Percentiles rank a stretch among this genome's conserved stretches.
These are phyloP conservation scores for Musa schizocarpa DNA, from an alignment of 176 grass and related monocot species.

Conservation along the genomic window DNA sequence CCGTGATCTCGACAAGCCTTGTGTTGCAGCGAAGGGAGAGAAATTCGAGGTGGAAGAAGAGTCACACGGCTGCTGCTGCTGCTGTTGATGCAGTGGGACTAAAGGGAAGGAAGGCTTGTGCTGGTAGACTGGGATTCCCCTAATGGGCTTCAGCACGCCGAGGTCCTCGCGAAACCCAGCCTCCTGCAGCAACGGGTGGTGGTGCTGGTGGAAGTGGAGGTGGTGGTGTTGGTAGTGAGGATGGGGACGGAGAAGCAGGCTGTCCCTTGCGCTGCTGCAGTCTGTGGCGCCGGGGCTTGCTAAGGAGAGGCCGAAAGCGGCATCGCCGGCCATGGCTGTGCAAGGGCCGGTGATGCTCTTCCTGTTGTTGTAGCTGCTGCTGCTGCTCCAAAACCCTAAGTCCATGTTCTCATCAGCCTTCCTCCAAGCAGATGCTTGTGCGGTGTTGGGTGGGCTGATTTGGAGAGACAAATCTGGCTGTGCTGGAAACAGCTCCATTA, in stretches of 20 bases:
- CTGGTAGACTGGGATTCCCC: slow-evolving; percentile 12
- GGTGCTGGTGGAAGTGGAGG: not conserved
- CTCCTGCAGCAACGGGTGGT: not conserved
- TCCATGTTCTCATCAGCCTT: not conserved
- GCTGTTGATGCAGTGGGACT: not conserved
- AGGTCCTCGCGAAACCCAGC: not conserved
- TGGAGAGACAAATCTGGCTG: slow-evolving; percentile 12
- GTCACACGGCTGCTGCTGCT: not conserved
- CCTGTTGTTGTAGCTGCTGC: not conserved
- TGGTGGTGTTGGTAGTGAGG: not conserved
- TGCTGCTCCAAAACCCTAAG: slow-evolving; percentile 5
- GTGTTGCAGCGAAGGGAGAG: not conserved
- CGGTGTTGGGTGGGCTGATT: slow-evolving; percentile 8
- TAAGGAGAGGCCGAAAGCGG: not conserved
- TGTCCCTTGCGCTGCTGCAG: no score
- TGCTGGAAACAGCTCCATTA: slow-evolving; percentile 17
- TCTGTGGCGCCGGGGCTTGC: not conserved
- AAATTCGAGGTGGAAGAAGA: not conserved
- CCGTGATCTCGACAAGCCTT: not conserved
- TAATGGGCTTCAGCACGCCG: slow-evolving; percentile 10
- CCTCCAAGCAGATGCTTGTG: not conserved
- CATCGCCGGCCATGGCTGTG: not conserved
- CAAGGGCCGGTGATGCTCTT: not conserved
- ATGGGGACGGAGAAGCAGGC: not conserved
- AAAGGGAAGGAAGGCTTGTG: not conserved